These are phyloP conservation scores for Aspergillus sclerotiicarbonarius DNA, from an alignment of 495 filamentous ascomycete species.

Conservation along the genomic window DNA sequence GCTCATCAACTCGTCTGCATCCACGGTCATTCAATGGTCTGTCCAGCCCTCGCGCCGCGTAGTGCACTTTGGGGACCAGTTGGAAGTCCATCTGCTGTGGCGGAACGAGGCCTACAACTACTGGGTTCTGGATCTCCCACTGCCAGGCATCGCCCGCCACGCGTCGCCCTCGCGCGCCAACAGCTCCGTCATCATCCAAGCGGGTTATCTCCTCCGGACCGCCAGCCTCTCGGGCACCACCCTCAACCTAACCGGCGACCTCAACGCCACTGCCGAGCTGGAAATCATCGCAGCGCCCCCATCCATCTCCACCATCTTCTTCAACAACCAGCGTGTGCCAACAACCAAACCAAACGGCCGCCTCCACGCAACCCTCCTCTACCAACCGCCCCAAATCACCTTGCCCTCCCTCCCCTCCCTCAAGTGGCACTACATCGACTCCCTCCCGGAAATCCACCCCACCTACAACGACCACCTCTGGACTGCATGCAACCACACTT, in stretches of 20 bases:
- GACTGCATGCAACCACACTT: conserved; percentile 54
- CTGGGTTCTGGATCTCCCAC: conserved; percentile 55
- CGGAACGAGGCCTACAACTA: conserved; percentile 64
- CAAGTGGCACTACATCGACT: conserved; percentile 32
- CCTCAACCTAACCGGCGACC: conserved; percentile 58
- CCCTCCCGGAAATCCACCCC: conserved; percentile 61
- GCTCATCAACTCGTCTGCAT: conserved; percentile 24
- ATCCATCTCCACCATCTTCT: neutral
- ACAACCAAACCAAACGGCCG: neutral
- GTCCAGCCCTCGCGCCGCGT: conserved; percentile 39
- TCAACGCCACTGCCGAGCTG: conserved; percentile 60
- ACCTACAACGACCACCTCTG: conserved; percentile 64
- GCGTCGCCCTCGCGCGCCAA: conserved; percentile 20
- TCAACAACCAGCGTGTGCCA: neutral
- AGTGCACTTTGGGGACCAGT: conserved; percentile 38
- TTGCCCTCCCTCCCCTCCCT: neutral
- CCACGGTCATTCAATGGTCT: conserved; percentile 51
- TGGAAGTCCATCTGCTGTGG: conserved; percentile 52
- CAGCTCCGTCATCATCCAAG: conserved; percentile 54
- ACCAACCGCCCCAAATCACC: neutral
- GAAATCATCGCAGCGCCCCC: conserved; percentile 57
- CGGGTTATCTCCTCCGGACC: conserved; percentile 63
- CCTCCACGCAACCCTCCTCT: neutral
- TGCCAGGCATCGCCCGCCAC: conserved; percentile 21
- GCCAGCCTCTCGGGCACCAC: conserved; percentile 42